Evolutionary conservation across 2,329 filamentous ascomycete genomes (phyloP), one percentile per base, ranked within the genome.

Genomic region (Atkinsonella hypoxylon): DNA sequence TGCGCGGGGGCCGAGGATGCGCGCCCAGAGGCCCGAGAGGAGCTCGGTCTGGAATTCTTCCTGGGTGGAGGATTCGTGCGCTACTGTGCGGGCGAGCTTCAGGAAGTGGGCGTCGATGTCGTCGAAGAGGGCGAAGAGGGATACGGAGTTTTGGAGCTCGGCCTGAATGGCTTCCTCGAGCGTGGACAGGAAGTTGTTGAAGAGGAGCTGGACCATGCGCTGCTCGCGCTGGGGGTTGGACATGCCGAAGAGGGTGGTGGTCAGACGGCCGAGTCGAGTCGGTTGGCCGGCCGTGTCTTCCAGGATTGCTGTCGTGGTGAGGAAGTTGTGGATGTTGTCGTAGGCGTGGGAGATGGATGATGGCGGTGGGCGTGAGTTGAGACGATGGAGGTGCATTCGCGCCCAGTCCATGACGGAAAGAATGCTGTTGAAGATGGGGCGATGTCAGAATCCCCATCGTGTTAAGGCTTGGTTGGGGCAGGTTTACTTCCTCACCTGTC

Each of bases 401-500:
- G 89, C 87, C 91, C 91, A 96, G 63, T 95, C 89, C 89, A 97
- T 96, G 48, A 94, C 89, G 54, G 93, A 85, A 36, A 97, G 76
- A 57, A 96, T 95, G 53, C 85, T 84, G 60, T 39, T 13, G 20
- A 20, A 26, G 32, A 41, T 9, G 9, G 12, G 45, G 46, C 40
- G 48, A n/a, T 40, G 38, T 40, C 10, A 40, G n/a, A 26, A 26
- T 26, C 26, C 26, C 26, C 26, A 5, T 26, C 26, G 8, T 26
- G 26, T 26, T 7, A 26, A 26, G 26, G 26, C 26, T 26, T 26
- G 4, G 26, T 38, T 15, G 45, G 42, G 20, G n/a, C n/a, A 15
- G 41, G 45, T 32, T 18, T 11, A 22, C 31, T 45, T 18, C 20
- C 72, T 59, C 71, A 83, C 79, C 78, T 85, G 64, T 96, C 91